These are phyloP conservation scores for Penicillium sp. DNA, from an alignment of 2,329 filamentous ascomycete species.

Conservation along the genomic window DNA sequence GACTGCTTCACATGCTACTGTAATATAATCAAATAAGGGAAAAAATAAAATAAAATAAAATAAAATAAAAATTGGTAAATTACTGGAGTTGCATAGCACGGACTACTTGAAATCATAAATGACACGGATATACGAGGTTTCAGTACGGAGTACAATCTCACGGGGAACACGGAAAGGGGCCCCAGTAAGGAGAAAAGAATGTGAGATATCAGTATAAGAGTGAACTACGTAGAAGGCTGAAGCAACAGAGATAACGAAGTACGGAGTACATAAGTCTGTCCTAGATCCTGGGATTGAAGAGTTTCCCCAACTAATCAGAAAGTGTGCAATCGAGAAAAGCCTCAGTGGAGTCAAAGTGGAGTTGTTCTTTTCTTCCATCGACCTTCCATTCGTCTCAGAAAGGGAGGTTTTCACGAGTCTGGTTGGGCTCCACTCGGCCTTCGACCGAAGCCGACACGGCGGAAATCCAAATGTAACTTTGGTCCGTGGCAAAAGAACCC, in stretches of 20 bases:
- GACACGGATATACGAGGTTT: not conserved
- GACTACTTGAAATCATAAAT: not conserved
- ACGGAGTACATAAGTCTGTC: not conserved
- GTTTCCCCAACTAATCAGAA: not conserved
- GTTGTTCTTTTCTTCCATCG: slow-evolving; percentile 16
- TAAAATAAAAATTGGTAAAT: not conserved
- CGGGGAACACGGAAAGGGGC: not conserved
- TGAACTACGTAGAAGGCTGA: not conserved
- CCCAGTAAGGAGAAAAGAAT: not conserved
- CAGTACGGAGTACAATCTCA: not conserved
- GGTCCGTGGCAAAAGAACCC: slow-evolving; percentile 18
- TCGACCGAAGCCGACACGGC: slow-evolving; percentile 11
- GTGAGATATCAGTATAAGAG: not conserved
- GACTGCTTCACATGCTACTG: not conserved
- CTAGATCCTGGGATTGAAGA: not conserved
- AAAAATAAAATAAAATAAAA: not conserved
- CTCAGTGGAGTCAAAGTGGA: slow-evolving; percentile 10
- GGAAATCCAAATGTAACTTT: slow-evolving; percentile 10
- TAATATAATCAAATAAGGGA: too few relatives aligned
- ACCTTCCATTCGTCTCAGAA: slow-evolving; percentile 18
- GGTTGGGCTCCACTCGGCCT: slow-evolving; percentile 10
- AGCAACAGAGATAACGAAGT: not conserved
- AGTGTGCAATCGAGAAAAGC: slow-evolving; percentile 9
- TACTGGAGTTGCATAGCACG: too few relatives aligned
- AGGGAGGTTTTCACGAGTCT: slow-evolving; percentile 13